Evolutionary conservation across 257 asterid genomes (phyloP), one percentile per base, ranked within the genome.

Genomic region (Thymus mandschuricus): DNA sequence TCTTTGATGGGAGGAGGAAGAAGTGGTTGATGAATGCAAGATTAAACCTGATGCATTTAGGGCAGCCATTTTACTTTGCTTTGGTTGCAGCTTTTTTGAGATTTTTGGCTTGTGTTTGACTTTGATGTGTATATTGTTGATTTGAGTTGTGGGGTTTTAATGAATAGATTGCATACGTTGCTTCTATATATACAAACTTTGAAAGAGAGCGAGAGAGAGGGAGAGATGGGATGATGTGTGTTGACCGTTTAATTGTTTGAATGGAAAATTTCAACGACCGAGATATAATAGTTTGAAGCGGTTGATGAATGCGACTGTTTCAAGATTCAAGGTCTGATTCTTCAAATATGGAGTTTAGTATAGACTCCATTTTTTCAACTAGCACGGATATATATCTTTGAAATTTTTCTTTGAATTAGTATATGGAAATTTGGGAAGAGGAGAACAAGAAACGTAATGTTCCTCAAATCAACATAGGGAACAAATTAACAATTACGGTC

Each of bases 291-390:
- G 63, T 74, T 70, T 77, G 70, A 66, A 71, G 29, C 8, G 54
- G 73, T 38, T 49, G 12, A 10, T 12, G 27, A 31, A 66, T 28
- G 56, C 33, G 81, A 77, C 77, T 68, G 12, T 59, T 71, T 77
- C 81, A 56, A 43, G 21, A 5, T 38, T 38, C 41, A 38, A 34
- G 9, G 0, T 51, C 51, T 52, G 1, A 51, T 13, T 29, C 30
- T 60, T 52, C 29, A 43, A 64, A 38, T 38, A 1, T 35, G 40
- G 4, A 3, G 40, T 35, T 35, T 35, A 35, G 40, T 35, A 35
- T 35, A 3, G 40, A 35, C 40, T 35, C 40, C 40, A 38, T 38
- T 38, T 38, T 4, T 35, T 35, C 40, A 35, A 35, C 41, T 4
- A 35, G 40, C 5, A 35, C 21, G 21, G 21, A 7, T 38, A 38